These are phyloP conservation scores for Sporothrix curviconia DNA, from an alignment of 2,329 filamentous ascomycete genomes.

Conservation along the genomic window DNA sequence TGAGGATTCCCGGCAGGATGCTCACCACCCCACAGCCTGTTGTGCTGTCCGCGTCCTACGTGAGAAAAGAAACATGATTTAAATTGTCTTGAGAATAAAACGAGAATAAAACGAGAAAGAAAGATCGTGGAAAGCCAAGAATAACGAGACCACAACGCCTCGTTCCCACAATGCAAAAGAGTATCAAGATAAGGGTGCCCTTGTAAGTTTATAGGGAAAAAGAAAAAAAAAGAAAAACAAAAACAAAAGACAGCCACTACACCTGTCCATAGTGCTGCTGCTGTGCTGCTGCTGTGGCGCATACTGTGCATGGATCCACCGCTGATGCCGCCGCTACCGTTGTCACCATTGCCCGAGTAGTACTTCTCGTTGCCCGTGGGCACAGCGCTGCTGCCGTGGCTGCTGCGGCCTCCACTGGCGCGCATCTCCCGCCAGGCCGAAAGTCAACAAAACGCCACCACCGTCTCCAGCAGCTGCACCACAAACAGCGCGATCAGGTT, in stretches of 20 bases:
- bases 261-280: not conserved
- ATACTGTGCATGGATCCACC: not conserved
- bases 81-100: too few species aligned
- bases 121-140: not conserved
- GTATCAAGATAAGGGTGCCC: too few species aligned
- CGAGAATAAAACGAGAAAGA: not conserved
- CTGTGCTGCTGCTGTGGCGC: not conserved
- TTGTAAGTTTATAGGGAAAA: too few species aligned
- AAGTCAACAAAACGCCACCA: constrained; percentile 14
- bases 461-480: constrained; percentile 20
- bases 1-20: too few species aligned
- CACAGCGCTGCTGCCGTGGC: not conserved
- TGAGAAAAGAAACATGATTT: too few species aligned
- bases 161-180: too few species aligned
- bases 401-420: not conserved
- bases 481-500: constrained; percentile 29
- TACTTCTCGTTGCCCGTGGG: not conserved
- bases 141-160: too few species aligned
- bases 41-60: too few species aligned
- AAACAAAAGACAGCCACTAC: too few species aligned
- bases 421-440: constrained; percentile 1
- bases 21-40: too few species aligned
- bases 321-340: not conserved
- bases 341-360: too few species aligned
- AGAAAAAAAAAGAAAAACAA: not conserved